Evolutionary conservation across 2,329 filamentous ascomycete species (phyloP).

Genomic region (Pyrenophora tritici-repentis): DNA sequence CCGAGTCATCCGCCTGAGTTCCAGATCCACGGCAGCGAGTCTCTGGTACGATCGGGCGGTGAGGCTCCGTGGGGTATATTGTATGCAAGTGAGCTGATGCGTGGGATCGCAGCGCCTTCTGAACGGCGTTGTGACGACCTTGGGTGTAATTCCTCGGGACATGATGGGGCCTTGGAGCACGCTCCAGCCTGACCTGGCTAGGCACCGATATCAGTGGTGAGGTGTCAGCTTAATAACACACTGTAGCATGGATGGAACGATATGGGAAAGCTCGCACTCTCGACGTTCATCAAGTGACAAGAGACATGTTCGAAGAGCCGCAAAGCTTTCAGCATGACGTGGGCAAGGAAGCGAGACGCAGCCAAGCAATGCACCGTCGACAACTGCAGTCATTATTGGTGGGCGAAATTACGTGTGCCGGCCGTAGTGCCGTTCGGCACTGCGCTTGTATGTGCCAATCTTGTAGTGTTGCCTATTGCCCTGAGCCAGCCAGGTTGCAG

Average conservation of each 20-base stretch:
- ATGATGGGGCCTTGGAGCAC: slow-evolving; percentile 1
- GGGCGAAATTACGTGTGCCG: neutral
- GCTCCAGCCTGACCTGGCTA: neutral
- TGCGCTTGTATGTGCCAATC: neutral
- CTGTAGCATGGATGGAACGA: too few relatives aligned
- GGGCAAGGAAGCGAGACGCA: neutral
- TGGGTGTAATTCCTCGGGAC: neutral
- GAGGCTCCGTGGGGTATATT: slow-evolving; percentile 1
- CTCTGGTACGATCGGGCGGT: neutral
- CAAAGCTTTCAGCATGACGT: neutral
- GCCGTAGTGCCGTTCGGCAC: slow-evolving; percentile 4
- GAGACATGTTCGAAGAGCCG: too few relatives aligned
- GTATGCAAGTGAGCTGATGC: slow-evolving; percentile 12
- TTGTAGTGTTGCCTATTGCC: neutral
- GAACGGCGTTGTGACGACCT: neutral
- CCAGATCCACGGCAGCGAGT: neutral
- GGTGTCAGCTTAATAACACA: slow-evolving; percentile 4
- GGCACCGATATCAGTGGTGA: slow-evolving; percentile 3
- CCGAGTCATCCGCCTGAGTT: neutral
- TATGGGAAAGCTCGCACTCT: too few relatives aligned
- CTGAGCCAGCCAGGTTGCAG: neutral
- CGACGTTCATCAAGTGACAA: too few relatives aligned
- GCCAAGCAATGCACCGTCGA: too few relatives aligned
- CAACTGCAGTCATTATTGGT: neutral
- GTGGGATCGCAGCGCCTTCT: neutral